phyloP scores from a whole-genome alignment of 1,139 yeast species.

The Pneumocystis murina region DNA sequence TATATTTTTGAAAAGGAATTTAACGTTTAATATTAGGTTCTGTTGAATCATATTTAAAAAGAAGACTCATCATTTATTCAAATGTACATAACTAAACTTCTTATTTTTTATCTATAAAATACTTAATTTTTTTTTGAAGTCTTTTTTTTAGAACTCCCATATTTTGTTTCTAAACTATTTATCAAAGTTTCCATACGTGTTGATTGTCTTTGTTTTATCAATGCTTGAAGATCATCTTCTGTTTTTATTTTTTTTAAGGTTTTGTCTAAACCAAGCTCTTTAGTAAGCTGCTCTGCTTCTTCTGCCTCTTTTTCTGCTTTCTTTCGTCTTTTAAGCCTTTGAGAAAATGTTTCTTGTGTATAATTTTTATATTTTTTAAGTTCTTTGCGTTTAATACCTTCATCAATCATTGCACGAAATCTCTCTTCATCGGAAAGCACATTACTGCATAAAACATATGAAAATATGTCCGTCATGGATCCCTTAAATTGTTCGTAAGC shows the following conservation, averaged over 20 bases:
- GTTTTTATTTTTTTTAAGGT: slow-evolving; percentile 27
- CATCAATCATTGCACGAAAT: slow-evolving; percentile 37
- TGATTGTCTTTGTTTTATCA: slow-evolving; percentile 33
- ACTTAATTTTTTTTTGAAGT: neutral
- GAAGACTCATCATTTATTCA: neutral
- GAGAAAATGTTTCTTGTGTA: slow-evolving; percentile 30
- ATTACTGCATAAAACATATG: slow-evolving; percentile 62
- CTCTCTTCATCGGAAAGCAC: slow-evolving; percentile 44
- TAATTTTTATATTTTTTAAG: slow-evolving; percentile 32
- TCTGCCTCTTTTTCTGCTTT: slow-evolving; percentile 45
- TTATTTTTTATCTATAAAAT: neutral
- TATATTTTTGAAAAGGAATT: neutral
- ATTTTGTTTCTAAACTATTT: slow-evolving; percentile 37
- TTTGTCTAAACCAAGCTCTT: slow-evolving; percentile 31
- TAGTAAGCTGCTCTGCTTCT: slow-evolving; percentile 51
- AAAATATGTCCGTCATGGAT: slow-evolving; percentile 54
- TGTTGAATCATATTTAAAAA: neutral
- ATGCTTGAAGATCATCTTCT: slow-evolving; percentile 25
- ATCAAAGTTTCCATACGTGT: slow-evolving; percentile 36
- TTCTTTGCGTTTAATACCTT: slow-evolving; percentile 28
- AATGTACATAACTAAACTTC: neutral
- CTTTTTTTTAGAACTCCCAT: slow-evolving; percentile 16
- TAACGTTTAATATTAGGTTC: neutral
- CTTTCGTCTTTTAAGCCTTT: slow-evolving; percentile 32
- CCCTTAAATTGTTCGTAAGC: slow-evolving; percentile 51